phyloP scores from a whole-genome alignment of 305 asterid genomes.

The Fraxinus velutina region DNA sequence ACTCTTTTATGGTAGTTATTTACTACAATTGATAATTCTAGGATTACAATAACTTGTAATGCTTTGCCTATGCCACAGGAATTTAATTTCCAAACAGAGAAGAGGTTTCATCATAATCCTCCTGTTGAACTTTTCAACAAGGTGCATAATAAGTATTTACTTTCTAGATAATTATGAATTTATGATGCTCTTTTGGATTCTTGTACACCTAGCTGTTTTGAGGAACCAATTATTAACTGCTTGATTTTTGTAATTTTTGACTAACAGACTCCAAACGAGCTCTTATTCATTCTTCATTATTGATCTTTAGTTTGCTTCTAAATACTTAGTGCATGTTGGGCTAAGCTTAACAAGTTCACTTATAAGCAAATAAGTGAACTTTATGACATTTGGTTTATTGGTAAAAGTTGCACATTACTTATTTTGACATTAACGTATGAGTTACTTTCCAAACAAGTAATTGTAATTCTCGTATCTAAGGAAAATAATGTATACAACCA shows the following conservation, averaged over 20 bases:
- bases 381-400: not conserved
- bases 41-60: conserved; percentile 8
- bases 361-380: not conserved
- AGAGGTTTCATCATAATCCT: conserved; percentile 58
- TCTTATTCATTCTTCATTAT: not conserved
- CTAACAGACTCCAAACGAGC: not conserved
- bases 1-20: conserved; percentile 1
- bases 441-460: conserved; percentile 60
- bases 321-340: not conserved
- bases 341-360: not conserved
- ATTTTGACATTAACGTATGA: conserved; percentile 43
- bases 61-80: conserved; percentile 47
- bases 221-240: not conserved
- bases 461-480: not conserved
- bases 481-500: not conserved
- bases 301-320: not conserved
- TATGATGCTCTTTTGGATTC: not conserved
- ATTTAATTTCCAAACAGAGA: conserved; percentile 66
- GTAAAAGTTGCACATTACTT: not conserved
- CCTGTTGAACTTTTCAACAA: conserved; percentile 72
- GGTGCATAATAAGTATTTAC: conserved; percentile 37
- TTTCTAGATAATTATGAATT: conserved; percentile 3
- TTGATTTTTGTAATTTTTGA: not conserved
- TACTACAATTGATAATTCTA: conserved; percentile 1
- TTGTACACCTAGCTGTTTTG: not conserved